phyloP scores from a whole-genome alignment of 768 basidiomycete species.

The Fibroporia radiculosa region DNA sequence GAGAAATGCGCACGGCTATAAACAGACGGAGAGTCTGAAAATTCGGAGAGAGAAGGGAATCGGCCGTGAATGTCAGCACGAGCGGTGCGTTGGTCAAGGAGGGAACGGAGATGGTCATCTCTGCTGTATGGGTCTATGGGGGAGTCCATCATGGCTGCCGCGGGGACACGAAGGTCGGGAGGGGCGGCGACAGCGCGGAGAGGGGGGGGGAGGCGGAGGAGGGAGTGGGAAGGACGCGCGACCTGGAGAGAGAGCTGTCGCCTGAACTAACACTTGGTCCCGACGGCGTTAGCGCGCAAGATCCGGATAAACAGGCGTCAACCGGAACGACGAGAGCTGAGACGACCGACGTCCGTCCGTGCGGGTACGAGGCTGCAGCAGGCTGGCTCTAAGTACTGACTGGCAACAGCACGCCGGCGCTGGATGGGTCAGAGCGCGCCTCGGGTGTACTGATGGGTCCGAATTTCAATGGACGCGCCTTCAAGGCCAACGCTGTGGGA shows the following conservation, averaged over 20 bases:
- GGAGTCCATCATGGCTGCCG: constrained; percentile 24
- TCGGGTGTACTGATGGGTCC: no score
- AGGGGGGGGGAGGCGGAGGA: constrained; percentile 14
- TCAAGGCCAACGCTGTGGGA: no score
- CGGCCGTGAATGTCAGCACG: constrained; percentile 40
- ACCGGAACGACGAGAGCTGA: no score
- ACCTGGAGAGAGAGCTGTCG: background rate
- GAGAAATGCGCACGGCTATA: constrained; percentile 58
- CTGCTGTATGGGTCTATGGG: constrained; percentile 24
- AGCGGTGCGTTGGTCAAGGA: constrained; percentile 47
- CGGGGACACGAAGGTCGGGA: constrained; percentile 10
- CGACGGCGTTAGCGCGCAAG: constrained; percentile 4
- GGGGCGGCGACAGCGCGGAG: constrained; percentile 7
- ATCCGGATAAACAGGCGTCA: constrained; percentile 1
- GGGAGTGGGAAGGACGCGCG: constrained; percentile 4
- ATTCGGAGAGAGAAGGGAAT: constrained; percentile 49
- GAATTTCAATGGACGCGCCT: no score
- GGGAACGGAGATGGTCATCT: constrained; percentile 40
- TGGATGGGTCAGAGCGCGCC: no score
- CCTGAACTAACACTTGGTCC: no score
- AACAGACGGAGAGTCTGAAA: constrained; percentile 61
- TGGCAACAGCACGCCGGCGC: no score
- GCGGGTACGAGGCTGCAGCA: no score
- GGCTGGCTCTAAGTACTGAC: no score
- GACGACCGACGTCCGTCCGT: no score